Evolutionary conservation across 2,329 filamentous ascomycete species (phyloP).

Genomic region (Cercospora brassicicola): DNA sequence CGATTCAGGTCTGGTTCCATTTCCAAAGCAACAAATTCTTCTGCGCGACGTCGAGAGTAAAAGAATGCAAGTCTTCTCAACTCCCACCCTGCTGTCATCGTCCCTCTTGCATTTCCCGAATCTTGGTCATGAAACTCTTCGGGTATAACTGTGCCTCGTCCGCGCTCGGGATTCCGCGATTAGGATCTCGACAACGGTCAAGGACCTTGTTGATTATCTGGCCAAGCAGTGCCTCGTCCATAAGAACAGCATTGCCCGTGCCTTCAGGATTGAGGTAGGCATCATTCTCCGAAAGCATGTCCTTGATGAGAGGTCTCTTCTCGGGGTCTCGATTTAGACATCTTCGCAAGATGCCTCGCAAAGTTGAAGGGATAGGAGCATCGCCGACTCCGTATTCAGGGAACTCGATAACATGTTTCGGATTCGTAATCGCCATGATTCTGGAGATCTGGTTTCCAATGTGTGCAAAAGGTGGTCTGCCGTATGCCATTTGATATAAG

Average conservation of each 20-base stretch:
- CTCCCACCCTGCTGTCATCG: slow-evolving; percentile 16
- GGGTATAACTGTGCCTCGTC: slow-evolving; percentile 55
- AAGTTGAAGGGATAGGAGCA: slow-evolving; percentile 54
- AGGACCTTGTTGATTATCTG: slow-evolving; percentile 62
- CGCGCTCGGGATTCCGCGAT: slow-evolving; percentile 55
- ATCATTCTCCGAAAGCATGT: slow-evolving; percentile 58
- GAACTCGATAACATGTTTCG: slow-evolving; percentile 70
- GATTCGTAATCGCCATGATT: slow-evolving; percentile 84
- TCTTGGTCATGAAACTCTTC: slow-evolving; percentile 50
- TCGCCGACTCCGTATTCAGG: slow-evolving; percentile 68
- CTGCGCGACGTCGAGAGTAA: not conserved
- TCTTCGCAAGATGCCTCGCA: slow-evolving; percentile 57
- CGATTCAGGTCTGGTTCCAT: not conserved
- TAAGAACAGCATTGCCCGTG: slow-evolving; percentile 49
- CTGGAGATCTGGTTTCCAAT: slow-evolving; percentile 83
- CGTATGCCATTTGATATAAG: slow-evolving; percentile 96
- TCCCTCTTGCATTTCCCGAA: slow-evolving; percentile 45
- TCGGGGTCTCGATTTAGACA: slow-evolving; percentile 61
- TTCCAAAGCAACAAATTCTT: not conserved
- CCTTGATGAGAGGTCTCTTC: slow-evolving; percentile 57
- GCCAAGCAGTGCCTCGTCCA: slow-evolving; percentile 59
- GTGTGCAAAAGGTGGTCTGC: slow-evolving; percentile 91
- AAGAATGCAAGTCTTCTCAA: slow-evolving; percentile 9
- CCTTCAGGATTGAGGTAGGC: slow-evolving; percentile 60
- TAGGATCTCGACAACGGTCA: slow-evolving; percentile 56